These are phyloP conservation scores for Phytophthora agathidicida DNA, from an alignment of 352 stramenopile species.

Conservation along the genomic window DNA sequence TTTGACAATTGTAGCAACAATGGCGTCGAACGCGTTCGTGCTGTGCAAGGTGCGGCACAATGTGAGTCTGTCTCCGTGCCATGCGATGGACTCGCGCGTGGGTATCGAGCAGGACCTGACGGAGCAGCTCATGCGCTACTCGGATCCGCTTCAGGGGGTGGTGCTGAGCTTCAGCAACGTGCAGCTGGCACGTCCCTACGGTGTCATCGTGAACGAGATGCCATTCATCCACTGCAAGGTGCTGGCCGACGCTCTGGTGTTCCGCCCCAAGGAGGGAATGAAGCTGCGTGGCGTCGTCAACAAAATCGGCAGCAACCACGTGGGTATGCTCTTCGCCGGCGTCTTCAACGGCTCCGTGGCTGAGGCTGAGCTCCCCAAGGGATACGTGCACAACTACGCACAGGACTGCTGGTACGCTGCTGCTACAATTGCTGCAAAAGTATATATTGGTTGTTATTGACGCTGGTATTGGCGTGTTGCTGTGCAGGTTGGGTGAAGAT, in stretches of 20 bases:
- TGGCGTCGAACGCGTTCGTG: conserved; percentile 50
- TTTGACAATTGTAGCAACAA: conserved; percentile 4
- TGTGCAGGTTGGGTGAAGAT: conserved; percentile 53
- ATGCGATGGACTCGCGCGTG: conserved; percentile 65
- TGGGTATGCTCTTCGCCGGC: conserved; percentile 82
- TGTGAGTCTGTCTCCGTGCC: conserved; percentile 77
- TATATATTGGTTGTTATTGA: conserved; percentile 10
- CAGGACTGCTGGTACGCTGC: conserved; percentile 72
- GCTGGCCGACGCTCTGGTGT: conserved; percentile 71
- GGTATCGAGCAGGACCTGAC: conserved; percentile 83
- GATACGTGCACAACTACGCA: conserved; percentile 82
- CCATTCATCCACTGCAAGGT: conserved; percentile 87
- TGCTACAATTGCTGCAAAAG: neutral
- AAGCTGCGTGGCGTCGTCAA: conserved; percentile 66
- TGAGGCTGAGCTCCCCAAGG: conserved; percentile 72
- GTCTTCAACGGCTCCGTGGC: conserved; percentile 87
- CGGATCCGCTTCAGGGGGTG: conserved; percentile 72
- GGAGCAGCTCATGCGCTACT: conserved; percentile 81
- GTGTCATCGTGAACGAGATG: conserved; percentile 86
- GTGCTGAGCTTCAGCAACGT: conserved; percentile 79
- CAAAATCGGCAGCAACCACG: conserved; percentile 89
- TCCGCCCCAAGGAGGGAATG: conserved; percentile 74
- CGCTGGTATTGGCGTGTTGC: conserved; percentile 4
- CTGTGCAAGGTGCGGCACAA: conserved; percentile 72
- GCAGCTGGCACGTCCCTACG: conserved; percentile 55